These are phyloP conservation scores for Solanum lycopersicoides DNA, from an alignment of 257 asterid species.

Conservation along the genomic window DNA sequence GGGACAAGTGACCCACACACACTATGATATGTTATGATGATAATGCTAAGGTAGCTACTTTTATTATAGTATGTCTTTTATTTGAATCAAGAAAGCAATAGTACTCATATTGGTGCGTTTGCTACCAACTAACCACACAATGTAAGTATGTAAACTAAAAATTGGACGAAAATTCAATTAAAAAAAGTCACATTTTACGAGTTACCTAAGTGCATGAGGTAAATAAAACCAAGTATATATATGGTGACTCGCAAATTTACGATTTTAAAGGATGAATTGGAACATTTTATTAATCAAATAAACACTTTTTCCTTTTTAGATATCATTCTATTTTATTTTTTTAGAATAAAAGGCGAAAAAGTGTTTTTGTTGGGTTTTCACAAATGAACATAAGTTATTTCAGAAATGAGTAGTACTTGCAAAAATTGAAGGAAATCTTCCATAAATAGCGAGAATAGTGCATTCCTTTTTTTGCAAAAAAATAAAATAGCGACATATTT, in stretches of 20 bases:
- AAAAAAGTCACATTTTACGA: not conserved
- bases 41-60: not conserved
- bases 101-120: not conserved
- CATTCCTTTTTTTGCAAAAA: not conserved
- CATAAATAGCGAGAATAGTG: not conserved
- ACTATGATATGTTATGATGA: not conserved
- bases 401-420: no score
- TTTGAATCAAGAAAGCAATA: not conserved
- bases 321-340: not conserved
- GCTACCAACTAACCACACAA: not conserved
- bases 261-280: not conserved
- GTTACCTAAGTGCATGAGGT: not conserved
- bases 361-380: not conserved
- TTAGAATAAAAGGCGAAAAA: not conserved
- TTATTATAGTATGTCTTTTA: not conserved
- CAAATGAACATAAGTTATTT: not conserved
- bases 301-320: not conserved
- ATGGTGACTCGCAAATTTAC: not conserved
- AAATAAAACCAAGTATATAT: no score
- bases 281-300: not conserved
- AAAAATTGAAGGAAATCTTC: not conserved
- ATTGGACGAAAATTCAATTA: not conserved
- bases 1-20: not conserved
- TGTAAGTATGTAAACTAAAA: not conserved
- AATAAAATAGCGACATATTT: not conserved